A percentile compares a stretch with the other conserved stretches of the same genome.
Evolutionary conservation across 2,329 filamentous ascomycete genomes (phyloP).

Genomic region (Aspergillus oerlinghausenensis): DNA sequence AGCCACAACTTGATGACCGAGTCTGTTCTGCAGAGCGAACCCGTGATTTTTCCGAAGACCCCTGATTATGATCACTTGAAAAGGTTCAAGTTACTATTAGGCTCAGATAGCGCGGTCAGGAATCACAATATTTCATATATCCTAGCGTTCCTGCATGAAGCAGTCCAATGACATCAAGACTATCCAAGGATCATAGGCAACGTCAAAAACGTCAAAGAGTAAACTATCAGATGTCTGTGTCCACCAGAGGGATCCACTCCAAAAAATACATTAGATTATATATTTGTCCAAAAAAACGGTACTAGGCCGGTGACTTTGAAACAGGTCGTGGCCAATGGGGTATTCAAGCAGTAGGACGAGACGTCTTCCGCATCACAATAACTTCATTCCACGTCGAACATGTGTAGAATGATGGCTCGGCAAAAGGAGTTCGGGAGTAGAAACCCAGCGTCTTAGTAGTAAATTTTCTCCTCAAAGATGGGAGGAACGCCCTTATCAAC

Average conservation of each 20-base stretch:
- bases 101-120: too few species aligned
- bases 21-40: background rate
- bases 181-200: background rate
- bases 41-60: too few species aligned
- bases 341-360: background rate
- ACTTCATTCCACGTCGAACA: too few species aligned
- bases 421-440: background rate
- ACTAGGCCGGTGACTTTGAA: background rate
- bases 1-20: background rate
- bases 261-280: background rate
- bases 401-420: background rate
- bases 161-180: background rate
- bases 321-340: background rate
- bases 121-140: too few species aligned
- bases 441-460: conserved; percentile 37
- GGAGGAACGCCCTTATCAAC: conserved; percentile 53
- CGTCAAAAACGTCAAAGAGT: background rate
- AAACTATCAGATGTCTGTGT: background rate
- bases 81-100: too few species aligned
- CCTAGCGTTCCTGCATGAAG: background rate
- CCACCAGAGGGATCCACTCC: background rate
- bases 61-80: too few species aligned
- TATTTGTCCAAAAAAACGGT: background rate
- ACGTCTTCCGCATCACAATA: background rate
- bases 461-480: conserved; percentile 54